phyloP scores from a whole-genome alignment of 306 rosid genomes.

The Sechiopsis laciniata region DNA sequence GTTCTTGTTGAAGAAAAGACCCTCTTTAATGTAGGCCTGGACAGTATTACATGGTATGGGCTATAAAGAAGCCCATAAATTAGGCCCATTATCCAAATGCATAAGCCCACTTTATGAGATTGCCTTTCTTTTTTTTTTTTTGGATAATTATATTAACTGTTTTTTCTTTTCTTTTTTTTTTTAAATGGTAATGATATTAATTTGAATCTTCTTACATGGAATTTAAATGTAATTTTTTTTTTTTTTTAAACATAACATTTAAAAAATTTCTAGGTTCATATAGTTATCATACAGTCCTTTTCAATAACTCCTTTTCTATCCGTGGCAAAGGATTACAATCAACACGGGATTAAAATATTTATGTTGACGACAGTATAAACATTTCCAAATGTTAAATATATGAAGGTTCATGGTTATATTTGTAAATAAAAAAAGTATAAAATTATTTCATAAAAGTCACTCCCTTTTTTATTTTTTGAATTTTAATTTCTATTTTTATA shows the following conservation, averaged over 20 bases:
- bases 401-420: no score
- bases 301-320: not conserved
- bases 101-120: not conserved
- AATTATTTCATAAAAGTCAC: no score
- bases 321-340: no score
- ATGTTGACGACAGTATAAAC: no score
- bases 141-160: no score
- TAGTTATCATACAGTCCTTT: not conserved
- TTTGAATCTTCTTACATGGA: not conserved
- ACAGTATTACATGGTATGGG: not conserved
- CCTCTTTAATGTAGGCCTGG: not conserved
- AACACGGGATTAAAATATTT: no score
- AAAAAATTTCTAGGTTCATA: not conserved
- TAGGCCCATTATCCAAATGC: not conserved
- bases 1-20: not conserved
- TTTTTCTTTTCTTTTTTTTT: no score
- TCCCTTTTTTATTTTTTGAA: no score
- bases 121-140: not conserved
- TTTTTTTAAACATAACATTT: no score
- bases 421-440: no score
- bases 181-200: not conserved
- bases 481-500: no score
- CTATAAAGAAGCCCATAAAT: not conserved
- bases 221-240: not conserved
- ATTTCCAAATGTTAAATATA: no score